A percentile compares a stretch with the other conserved stretches of the same genome.
Conservation (phyloP, 805 yeast species). For the Ogataea trehaloabstinens region DNA sequence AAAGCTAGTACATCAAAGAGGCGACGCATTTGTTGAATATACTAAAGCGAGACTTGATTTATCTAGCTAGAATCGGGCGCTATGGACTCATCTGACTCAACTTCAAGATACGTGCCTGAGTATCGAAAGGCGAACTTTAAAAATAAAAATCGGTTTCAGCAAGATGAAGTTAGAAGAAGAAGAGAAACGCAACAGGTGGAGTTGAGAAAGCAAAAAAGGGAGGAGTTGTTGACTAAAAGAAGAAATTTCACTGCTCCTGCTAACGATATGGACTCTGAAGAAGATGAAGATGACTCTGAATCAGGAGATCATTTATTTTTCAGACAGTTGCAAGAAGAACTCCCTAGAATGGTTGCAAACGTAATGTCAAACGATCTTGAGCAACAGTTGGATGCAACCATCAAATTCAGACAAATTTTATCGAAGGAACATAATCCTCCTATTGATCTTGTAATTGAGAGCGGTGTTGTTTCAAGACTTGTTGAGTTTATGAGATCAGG, state of each 20-base stretch:
- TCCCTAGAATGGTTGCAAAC: constrained; percentile 83
- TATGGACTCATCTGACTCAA: constrained; percentile 71
- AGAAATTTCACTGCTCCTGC: constrained; percentile 61
- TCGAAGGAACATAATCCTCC: constrained; percentile 97
- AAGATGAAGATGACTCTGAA: constrained; percentile 41
- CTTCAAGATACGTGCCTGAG: constrained; percentile 89
- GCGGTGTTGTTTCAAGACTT: constrained; percentile 90
- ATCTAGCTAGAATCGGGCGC: too few relatives aligned
- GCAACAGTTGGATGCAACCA: constrained; percentile 82
- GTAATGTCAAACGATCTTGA: constrained; percentile 75
- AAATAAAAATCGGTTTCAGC: constrained; percentile 89
- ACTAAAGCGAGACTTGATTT: too few relatives aligned
- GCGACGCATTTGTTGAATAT: too few relatives aligned
- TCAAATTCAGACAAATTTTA: constrained; percentile 87
- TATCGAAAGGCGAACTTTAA: constrained; percentile 96
- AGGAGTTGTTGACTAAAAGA: constrained; percentile 90
- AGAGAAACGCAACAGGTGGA: constrained; percentile 97
- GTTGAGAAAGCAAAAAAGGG: constrained; percentile 93
- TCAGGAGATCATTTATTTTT: constrained; percentile 36
- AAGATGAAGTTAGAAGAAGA: constrained; percentile 96
- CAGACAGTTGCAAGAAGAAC: constrained; percentile 55
- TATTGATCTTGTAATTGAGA: constrained; percentile 84
- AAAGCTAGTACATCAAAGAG: too few relatives aligned
- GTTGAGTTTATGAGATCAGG: constrained; percentile 81
- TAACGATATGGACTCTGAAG: constrained; percentile 53